Percentiles rank a stretch among this genome's conserved stretches.
These are phyloP conservation scores for Rossbeevera mucosa DNA, from an alignment of 768 basidiomycete genomes.

Conservation along the genomic window DNA sequence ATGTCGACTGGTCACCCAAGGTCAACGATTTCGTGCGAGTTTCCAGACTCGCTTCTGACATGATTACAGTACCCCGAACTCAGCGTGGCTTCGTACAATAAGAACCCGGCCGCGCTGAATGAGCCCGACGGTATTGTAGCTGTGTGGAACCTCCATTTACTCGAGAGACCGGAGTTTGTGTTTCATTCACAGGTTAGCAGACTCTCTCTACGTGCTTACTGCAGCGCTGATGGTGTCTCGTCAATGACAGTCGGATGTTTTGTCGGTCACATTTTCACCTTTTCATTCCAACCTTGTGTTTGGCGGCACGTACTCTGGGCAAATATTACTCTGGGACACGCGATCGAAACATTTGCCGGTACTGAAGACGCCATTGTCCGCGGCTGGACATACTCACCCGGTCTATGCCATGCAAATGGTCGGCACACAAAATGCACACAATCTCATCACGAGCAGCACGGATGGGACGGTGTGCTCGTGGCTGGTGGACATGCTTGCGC, in stretches of 20 bases:
- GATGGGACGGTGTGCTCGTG: conserved; percentile 97
- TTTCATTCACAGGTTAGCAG: conserved; percentile 91
- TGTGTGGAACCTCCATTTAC: conserved; percentile 94
- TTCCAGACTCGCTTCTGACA: not conserved
- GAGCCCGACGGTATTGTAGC: conserved; percentile 97
- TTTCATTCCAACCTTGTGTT: conserved; percentile 97
- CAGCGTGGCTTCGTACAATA: conserved; percentile 94
- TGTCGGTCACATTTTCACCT: conserved; percentile 94
- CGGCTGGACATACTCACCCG: conserved; percentile 96
- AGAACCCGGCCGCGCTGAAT: conserved; percentile 87
- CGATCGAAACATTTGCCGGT: conserved; percentile 95
- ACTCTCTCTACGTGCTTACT: not conserved
- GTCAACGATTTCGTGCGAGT: conserved; percentile 37
- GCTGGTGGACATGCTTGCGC: conserved; percentile 97
- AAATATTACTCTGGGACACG: conserved; percentile 97
- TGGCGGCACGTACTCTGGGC: conserved; percentile 98
- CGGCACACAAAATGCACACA: conserved; percentile 98
- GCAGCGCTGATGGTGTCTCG: conserved; percentile 4
- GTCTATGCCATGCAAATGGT: conserved; percentile 99
- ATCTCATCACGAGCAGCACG: conserved; percentile 92
- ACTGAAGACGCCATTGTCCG: conserved; percentile 92
- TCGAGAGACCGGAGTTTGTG: conserved; percentile 94
- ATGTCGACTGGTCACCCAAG: conserved; percentile 97
- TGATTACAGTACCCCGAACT: conserved; percentile 83
- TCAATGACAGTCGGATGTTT: conserved; percentile 79